phyloP scores from a whole-genome alignment of 2,329 filamentous ascomycete species.

The Aspergillus versicolor region DNA sequence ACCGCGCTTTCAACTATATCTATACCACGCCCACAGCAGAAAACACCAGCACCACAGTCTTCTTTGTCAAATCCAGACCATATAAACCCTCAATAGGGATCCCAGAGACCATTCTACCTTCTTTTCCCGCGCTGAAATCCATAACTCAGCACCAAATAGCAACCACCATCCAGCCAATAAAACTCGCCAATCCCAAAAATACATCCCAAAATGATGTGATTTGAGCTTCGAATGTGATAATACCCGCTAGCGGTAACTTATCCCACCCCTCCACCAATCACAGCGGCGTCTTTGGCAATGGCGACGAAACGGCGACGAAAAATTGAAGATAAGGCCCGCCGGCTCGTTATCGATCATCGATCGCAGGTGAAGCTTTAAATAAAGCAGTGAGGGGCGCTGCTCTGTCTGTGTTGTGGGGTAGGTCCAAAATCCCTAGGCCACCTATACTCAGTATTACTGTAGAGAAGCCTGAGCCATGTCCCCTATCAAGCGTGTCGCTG shows the following conservation, averaged over 20 bases:
- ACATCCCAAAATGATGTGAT: slow-evolving; percentile 5
- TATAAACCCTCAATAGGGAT: no score
- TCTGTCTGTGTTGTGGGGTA: background rate
- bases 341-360: background rate
- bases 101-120: background rate
- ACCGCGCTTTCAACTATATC: background rate
- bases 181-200: background rate
- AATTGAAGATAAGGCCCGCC: background rate
- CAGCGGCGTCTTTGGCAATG: background rate
- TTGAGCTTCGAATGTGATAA: slow-evolving; percentile 1
- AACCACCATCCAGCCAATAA: background rate
- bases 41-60: background rate
- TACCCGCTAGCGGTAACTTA: slow-evolving; percentile 1
- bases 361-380: background rate
- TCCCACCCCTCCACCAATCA: background rate
- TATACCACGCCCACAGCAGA: background rate
- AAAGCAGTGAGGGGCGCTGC: background rate
- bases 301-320: no score
- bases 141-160: background rate
- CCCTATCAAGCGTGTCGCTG: slow-evolving; percentile 49
- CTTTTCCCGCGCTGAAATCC: background rate
- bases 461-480: slow-evolving; percentile 3
- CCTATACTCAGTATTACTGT: no score
- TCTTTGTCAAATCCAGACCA: no score
- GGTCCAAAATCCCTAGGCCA: no score